Percentiles rank a stretch among this genome's conserved stretches.
Evolutionary conservation across 1,284 basidiomycete genomes (phyloP).

Genomic region (Heimioporus retisporus): DNA sequence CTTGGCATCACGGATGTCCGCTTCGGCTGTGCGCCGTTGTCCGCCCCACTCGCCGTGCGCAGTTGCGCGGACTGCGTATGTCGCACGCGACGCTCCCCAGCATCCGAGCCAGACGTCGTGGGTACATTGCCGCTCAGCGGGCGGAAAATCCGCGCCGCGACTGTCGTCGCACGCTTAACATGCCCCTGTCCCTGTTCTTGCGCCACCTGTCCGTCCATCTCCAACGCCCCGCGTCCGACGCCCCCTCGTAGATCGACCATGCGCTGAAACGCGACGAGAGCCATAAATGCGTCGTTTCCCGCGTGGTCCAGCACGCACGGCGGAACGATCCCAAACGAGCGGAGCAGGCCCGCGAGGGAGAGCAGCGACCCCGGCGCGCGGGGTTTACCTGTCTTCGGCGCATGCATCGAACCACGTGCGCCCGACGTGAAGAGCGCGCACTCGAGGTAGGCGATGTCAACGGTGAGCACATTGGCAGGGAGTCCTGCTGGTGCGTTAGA

Average conservation of each 20-base stretch:
- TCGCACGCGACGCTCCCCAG: no score
- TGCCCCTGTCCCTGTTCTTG: neutral
- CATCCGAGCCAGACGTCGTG: neutral
- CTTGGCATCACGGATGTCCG: constrained; percentile 32
- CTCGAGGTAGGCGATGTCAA: constrained; percentile 76
- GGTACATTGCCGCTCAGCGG: constrained; percentile 11
- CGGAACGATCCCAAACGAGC: constrained; percentile 56
- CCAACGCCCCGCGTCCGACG: neutral
- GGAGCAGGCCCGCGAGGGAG: constrained; percentile 64
- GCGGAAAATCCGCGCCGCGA: constrained; percentile 29
- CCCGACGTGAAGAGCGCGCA: constrained; percentile 67
- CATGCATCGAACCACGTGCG: constrained; percentile 66
- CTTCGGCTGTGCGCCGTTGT: constrained; percentile 10
- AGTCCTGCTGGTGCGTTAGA: constrained; percentile 56
- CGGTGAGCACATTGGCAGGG: constrained; percentile 77
- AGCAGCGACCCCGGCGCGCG: constrained; percentile 61
- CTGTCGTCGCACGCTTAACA: constrained; percentile 23
- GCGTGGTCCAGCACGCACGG: constrained; percentile 68
- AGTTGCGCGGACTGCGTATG: no score
- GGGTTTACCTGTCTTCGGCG: constrained; percentile 61
- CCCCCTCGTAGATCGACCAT: constrained; percentile 60
- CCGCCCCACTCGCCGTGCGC: constrained; percentile 12
- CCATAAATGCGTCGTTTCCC: constrained; percentile 78
- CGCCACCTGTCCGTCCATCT: neutral
- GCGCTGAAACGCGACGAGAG: constrained; percentile 70